Evolutionary conservation across 495 filamentous ascomycete genomes (phyloP), one percentile per base, ranked within the genome.

Genomic region (Talaromyces ruber): DNA sequence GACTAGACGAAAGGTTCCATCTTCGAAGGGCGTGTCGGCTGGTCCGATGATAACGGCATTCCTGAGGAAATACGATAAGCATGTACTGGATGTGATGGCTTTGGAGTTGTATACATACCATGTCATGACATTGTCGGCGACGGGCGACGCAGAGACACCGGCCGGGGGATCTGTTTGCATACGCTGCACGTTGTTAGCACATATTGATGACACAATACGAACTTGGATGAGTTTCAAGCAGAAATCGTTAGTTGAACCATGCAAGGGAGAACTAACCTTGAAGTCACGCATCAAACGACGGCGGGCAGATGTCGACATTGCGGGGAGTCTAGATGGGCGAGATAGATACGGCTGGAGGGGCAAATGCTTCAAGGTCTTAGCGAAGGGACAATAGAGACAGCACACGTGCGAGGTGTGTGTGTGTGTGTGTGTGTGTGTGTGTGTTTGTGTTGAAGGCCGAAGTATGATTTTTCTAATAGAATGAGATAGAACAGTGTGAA

Each of bases 131-230:
- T 98, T 98, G 72, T 98, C 94, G 50, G 93, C 90, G 22, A 98
- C 89, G 1, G 94, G 94, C 37, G 94, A 97, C 37, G 94, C 94
- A 62, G 93, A 97, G 50, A 98, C 94, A 62, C 94, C 94, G 64
- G 93, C 95, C 7, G 94, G 94, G 68, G 94, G 94, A 71, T 98
- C 94, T 62, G 93, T 97, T 81, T 98, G 94, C 95, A 98, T 98
- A 73, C 94, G 92, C 94, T 97, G 70, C 34, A 50, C n/a, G 37
- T 47, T n/a, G 59, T 60, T 32, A 60, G 59, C 25, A n/a, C 11
- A 21, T 54, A 16, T 21, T 21, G 11, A 32, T 52, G 16, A 22
- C 2, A 30, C 39, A 52, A 64, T 63, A 59, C n/a, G n/a, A 50
- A 22, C 55, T 56, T 18, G n/a, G 45, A 7, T 58, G 18, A 50